phyloP scores from a whole-genome alignment of 2,329 filamentous ascomycete species.

The Neopestalotiopsis rosae region DNA sequence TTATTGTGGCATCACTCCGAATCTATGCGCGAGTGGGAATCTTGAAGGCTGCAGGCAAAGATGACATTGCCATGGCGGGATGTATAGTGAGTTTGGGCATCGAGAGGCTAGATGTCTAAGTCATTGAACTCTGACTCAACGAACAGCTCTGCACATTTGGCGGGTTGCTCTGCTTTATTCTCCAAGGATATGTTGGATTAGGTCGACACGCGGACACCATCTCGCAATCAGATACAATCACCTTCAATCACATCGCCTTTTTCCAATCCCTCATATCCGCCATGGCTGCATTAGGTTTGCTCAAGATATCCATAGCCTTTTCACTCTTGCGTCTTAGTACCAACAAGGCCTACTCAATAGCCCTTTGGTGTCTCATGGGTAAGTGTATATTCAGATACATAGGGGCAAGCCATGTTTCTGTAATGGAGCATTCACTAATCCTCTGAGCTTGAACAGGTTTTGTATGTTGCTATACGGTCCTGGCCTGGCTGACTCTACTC shows the following conservation, averaged over 20 bases:
- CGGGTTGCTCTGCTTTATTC: slow-evolving; percentile 42
- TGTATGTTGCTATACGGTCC: slow-evolving; percentile 25
- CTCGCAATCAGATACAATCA: slow-evolving; percentile 34
- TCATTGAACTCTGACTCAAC: background rate
- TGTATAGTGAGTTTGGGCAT: slow-evolving; percentile 19
- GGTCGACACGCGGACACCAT: slow-evolving; percentile 45
- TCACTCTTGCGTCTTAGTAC: slow-evolving; percentile 45
- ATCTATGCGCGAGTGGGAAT: slow-evolving; percentile 8
- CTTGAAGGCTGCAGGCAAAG: slow-evolving; percentile 7
- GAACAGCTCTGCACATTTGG: slow-evolving; percentile 34
- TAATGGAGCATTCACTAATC: background rate
- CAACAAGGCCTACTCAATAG: slow-evolving; percentile 20
- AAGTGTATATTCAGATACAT: background rate
- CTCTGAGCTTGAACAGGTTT: slow-evolving; percentile 21
- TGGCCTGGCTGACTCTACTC: slow-evolving; percentile 25
- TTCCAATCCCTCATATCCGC: slow-evolving; percentile 53
- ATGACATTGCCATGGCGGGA: slow-evolving; percentile 14
- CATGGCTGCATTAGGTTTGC: slow-evolving; percentile 42
- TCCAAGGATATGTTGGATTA: slow-evolving; percentile 44
- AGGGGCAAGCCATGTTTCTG: too few species aligned
- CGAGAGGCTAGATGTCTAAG: slow-evolving; percentile 26
- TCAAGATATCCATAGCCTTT: slow-evolving; percentile 35
- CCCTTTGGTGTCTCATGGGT: slow-evolving; percentile 22
- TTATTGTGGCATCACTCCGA: slow-evolving; percentile 2
- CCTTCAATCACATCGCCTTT: slow-evolving; percentile 47